Evolutionary conservation across 106 monocot species (phyloP).

Genomic region (Dendrobium nobile): DNA sequence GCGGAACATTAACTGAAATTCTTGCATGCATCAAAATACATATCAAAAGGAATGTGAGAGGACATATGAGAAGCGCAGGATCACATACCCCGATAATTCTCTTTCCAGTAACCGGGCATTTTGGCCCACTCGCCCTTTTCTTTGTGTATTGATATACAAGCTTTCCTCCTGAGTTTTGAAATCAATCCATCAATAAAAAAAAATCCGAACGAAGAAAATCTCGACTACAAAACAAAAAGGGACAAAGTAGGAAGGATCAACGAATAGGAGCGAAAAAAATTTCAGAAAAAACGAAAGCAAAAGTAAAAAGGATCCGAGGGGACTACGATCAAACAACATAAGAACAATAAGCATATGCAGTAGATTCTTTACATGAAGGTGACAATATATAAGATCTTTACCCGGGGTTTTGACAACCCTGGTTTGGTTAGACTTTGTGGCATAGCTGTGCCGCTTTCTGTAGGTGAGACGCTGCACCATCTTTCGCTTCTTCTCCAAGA

Average conservation of each 20-base stretch:
- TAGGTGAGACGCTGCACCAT: conserved; percentile 64
- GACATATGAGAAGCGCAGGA: not conserved
- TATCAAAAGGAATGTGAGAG: not conserved
- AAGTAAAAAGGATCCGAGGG: not conserved
- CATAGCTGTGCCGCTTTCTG: conserved; percentile 61
- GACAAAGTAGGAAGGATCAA: not conserved
- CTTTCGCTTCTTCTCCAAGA: not conserved
- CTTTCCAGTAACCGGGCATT: conserved; percentile 72
- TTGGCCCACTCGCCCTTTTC: conserved; percentile 71
- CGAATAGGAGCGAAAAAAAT: not conserved
- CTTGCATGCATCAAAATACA: not conserved
- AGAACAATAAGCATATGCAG: no score
- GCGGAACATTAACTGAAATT: not conserved
- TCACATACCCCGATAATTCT: conserved; percentile 64
- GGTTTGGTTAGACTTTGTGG: conserved; percentile 59
- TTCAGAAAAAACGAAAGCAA: not conserved
- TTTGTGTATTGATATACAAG: conserved; percentile 59
- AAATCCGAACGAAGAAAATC: not conserved
- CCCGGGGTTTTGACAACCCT: conserved; percentile 72
- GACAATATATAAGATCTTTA: conserved; percentile 6
- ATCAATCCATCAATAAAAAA: not conserved
- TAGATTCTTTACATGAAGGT: not conserved
- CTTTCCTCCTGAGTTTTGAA: conserved; percentile 45
- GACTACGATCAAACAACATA: not conserved
- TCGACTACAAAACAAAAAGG: not conserved